Conservation (phyloP, 352 stramenopile species). For the Pythium graminicola region DNA sequence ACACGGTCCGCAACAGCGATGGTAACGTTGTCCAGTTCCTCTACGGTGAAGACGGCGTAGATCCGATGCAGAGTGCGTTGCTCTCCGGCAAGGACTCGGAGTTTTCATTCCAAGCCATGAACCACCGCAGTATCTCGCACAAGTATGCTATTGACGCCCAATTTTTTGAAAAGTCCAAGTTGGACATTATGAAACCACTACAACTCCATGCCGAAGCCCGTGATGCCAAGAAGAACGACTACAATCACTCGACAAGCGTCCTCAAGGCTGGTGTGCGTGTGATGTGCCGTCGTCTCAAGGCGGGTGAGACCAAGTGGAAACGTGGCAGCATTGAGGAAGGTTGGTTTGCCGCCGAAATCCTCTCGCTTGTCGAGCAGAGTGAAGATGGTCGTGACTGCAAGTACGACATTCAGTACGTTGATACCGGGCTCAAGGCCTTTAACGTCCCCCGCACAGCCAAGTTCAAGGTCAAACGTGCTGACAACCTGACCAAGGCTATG, state of each 20-base stretch:
- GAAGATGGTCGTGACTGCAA: constrained; percentile 61
- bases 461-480: constrained; percentile 66
- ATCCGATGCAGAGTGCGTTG: constrained; percentile 93
- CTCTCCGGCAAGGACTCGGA: constrained; percentile 90
- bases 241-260: constrained; percentile 27
- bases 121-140: constrained; percentile 92
- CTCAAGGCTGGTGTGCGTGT: constrained; percentile 54
- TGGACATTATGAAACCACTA: constrained; percentile 85
- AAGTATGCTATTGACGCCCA: constrained; percentile 88
- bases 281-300: constrained; percentile 63
- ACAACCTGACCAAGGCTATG: constrained; percentile 69
- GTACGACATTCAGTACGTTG: constrained; percentile 85
- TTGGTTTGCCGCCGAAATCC: constrained; percentile 61
- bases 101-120: constrained; percentile 95
- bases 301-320: constrained; percentile 83
- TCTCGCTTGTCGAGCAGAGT: constrained; percentile 52
- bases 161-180: constrained; percentile 86
- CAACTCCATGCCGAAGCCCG: constrained; percentile 67
- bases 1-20: constrained; percentile 86
- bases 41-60: constrained; percentile 99
- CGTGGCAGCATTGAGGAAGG: constrained; percentile 73
- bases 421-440: constrained; percentile 78
- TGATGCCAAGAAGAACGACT: constrained; percentile 45
- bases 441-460: constrained; percentile 65
- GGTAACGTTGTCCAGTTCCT: constrained; percentile 97